Conservation (phyloP, 352 stramenopile genomes). For the Albugo laibachii region DNA sequence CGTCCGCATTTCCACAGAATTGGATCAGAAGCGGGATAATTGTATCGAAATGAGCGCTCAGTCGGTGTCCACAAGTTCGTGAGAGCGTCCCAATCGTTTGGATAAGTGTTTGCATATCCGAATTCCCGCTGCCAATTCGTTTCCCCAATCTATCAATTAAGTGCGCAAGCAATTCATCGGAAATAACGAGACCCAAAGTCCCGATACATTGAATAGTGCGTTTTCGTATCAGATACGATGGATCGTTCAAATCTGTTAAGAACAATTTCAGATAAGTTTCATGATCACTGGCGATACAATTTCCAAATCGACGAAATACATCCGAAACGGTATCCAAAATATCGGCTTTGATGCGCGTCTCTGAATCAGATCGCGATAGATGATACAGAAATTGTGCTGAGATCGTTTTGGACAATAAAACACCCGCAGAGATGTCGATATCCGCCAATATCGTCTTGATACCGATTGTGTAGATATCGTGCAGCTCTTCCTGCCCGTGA, state of each 20-base stretch:
- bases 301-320: constrained; percentile 90
- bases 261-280: constrained; percentile 78
- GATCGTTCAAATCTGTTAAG: constrained; percentile 63
- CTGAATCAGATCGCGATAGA: constrained; percentile 31
- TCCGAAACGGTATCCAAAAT: constrained; percentile 96
- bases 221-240: constrained; percentile 87
- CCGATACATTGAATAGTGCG: constrained; percentile 88
- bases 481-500: constrained; percentile 89
- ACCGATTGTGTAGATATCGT: constrained; percentile 98
- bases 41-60: constrained; percentile 87
- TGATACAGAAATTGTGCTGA: constrained; percentile 44
- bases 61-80: constrained; percentile 87
- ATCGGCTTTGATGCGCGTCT: constrained; percentile 78
- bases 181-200: constrained; percentile 89
- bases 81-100: constrained; percentile 95
- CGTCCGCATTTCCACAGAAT: constrained; percentile 85
- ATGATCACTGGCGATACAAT: constrained; percentile 74
- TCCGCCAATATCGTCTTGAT: constrained; percentile 92
- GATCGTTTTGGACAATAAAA: constrained; percentile 52
- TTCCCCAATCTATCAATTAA: constrained; percentile 85
- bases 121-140: constrained; percentile 64
- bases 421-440: constrained; percentile 83
- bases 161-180: constrained; percentile 84
- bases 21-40: constrained; percentile 93
- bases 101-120: constrained; percentile 84